Evolutionary conservation across 2,329 filamentous ascomycete genomes (phyloP), one percentile per base, ranked within the genome.

Genomic region (Aspergillus tamarii): DNA sequence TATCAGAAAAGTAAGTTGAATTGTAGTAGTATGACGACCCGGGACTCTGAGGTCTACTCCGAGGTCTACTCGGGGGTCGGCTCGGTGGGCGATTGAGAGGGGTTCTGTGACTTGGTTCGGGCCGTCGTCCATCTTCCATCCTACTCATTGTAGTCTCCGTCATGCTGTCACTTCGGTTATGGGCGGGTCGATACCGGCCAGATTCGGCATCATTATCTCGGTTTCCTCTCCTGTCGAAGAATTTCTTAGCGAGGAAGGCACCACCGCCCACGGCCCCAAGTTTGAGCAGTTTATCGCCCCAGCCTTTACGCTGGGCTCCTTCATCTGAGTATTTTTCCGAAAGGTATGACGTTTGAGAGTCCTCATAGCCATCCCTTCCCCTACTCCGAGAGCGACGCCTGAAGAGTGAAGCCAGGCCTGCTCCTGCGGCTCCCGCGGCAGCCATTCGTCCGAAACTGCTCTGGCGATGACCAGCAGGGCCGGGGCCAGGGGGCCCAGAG

Each of bases 191-290:
- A 69, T 87, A 87, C 53, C 82, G 83, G 16, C 79, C 82, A 12
- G 83, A 81, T 58, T 84, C 83, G 36, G 83, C 82, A 61, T 84
- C 82, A 43, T 84, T 81, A 65, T 88, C 84, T 50, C 77, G 75
- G 54, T 89, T 87, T 43, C 73, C 73, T 60, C 84, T 83, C 61
- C 84, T 82, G 65, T 86, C 85, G 72, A 85, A 84, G 57, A 88
- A 80, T 52, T 82, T 87, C 64, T 87, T 88, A 3, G 86, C 82
- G 19, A 92, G 77, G 34, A 86, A 87, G 21, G 85, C 87, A 9
- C 85, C 88, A 21, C 90, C 90, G 1, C 89, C 75, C 6, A 85
- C 81, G 0, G 87, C 89, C 16, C 87, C 89, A 26, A 87, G 80
- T 53, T 85, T 84, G 16, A 90, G 75, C 2, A 92, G 64, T 59